Evolutionary conservation across 2,329 filamentous ascomycete genomes (phyloP).

Genomic region (Sphaceloma murrayae): DNA sequence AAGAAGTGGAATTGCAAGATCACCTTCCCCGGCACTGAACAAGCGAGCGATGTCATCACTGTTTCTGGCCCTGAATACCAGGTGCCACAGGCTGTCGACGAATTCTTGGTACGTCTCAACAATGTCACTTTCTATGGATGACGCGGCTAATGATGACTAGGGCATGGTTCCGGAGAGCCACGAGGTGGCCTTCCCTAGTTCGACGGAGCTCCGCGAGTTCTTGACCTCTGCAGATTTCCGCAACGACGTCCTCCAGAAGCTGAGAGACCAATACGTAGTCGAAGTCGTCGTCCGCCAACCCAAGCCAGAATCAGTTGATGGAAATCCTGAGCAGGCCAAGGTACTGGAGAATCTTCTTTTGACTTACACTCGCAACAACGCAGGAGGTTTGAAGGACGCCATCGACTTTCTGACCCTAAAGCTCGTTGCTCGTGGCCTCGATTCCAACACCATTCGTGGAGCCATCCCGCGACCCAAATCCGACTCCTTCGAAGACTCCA

Average conservation of each 20-base stretch:
- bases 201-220: slow-evolving; percentile 66
- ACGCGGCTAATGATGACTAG: slow-evolving; percentile 36
- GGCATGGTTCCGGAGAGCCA: slow-evolving; percentile 97
- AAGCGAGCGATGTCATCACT: slow-evolving; percentile 90
- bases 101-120: slow-evolving; percentile 60
- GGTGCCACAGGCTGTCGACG: slow-evolving; percentile 91
- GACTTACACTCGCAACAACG: slow-evolving; percentile 89
- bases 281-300: slow-evolving; percentile 61
- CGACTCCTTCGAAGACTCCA: slow-evolving; percentile 93
- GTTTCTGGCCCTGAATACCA: slow-evolving; percentile 97
- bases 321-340: slow-evolving; percentile 33
- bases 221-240: slow-evolving; percentile 74
- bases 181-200: slow-evolving; percentile 74
- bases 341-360: slow-evolving; percentile 39
- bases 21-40: slow-evolving; percentile 92
- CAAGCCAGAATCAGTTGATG: slow-evolving; percentile 33
- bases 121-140: not conserved
- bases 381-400: slow-evolving; percentile 86
- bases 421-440: slow-evolving; percentile 80
- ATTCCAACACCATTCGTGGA: slow-evolving; percentile 77
- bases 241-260: slow-evolving; percentile 68
- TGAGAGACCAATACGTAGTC: slow-evolving; percentile 87
- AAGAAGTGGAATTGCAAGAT: slow-evolving; percentile 99
- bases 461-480: slow-evolving; percentile 97
- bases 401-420: slow-evolving; percentile 87